Evolutionary conservation across 345 rosid genomes (phyloP).

Genomic region (Raphanus raphanistrum): DNA sequence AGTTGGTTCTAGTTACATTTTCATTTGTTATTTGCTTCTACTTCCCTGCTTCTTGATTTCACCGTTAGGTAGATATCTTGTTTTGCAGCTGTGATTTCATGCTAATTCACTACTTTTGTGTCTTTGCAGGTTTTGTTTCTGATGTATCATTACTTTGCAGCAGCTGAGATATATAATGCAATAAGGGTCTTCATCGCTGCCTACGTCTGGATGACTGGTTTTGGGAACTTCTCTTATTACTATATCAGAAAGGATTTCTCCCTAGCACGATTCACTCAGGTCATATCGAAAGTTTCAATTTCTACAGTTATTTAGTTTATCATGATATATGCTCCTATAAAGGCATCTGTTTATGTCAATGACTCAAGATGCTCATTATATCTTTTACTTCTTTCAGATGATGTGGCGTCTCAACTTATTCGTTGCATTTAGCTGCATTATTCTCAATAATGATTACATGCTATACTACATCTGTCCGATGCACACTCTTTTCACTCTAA

Average conservation of each 20-base stretch:
- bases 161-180: constrained; percentile 89
- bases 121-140: constrained; percentile 77
- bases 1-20: not conserved
- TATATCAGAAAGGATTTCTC: constrained; percentile 94
- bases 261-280: constrained; percentile 93
- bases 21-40: not conserved
- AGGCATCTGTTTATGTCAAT: constrained; percentile 7
- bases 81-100: not conserved
- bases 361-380: constrained; percentile 19
- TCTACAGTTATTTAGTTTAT: constrained; percentile 5
- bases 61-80: not conserved
- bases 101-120: constrained; percentile 2
- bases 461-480: constrained; percentile 96
- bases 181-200: constrained; percentile 96
- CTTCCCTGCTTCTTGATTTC: not conserved
- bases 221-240: constrained; percentile 96
- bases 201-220: constrained; percentile 99
- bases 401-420: constrained; percentile 99
- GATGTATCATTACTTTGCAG: constrained; percentile 98
- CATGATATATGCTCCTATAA: constrained; percentile 1
- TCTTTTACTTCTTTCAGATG: constrained; percentile 66
- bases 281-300: constrained; percentile 35
- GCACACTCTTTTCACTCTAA: constrained; percentile 96
- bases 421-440: constrained; percentile 81
- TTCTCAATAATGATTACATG: constrained; percentile 95